Base-by-base conservation (phyloP, 257 asterid genomes). In the Catharanthus roseus region DNA sequence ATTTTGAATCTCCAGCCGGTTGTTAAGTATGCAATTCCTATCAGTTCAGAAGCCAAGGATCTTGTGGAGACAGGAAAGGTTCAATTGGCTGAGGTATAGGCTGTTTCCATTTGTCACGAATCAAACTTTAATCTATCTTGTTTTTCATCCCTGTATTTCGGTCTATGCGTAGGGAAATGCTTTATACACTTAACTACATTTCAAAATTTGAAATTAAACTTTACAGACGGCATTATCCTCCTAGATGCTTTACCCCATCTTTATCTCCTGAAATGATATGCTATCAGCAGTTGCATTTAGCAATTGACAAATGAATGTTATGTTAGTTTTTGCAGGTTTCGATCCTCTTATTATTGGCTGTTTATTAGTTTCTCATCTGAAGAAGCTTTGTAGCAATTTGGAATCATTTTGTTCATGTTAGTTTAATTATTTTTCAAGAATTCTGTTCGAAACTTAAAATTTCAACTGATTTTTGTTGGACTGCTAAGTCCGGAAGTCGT, bases 31-130 rank as follows among this genome's bases (percentile, higher is more conserved):
- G 93, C 96, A n/a, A 88, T 95, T 77, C 97, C 97, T 63, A 80
- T 95, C 54, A 91, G 97, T 73, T 87, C 99, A 54, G 97, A 91
- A 83, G 98, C 99, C 71, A 90, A 85, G 89, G 92, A 88, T 80
- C 90, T 95, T 56, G 89, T 91, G 68, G 99, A 95, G 82, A 83
- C 97, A 38, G 99, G 97, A 74, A 95, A 95, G 83, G 85, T 82
- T 79, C 98, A 95, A 65, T 82, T 95, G 79, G 97, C 97, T 28
- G 97, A 95, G 97, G 98, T 91, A 83, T 42, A 56, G 34, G 69
- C 50, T 33, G 49, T 74, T 79, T 24, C 68, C 38, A 34, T 72
- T 23, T 33, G 45, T 65, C 57, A 72, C 26, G 51, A 62, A 34
- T 49, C 24, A 49, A 49, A 19, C 21, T 49, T 5, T 18, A 3